Base-by-base conservation (phyloP, 1,139 yeast species). In the Pichia inconspicua region DNA sequence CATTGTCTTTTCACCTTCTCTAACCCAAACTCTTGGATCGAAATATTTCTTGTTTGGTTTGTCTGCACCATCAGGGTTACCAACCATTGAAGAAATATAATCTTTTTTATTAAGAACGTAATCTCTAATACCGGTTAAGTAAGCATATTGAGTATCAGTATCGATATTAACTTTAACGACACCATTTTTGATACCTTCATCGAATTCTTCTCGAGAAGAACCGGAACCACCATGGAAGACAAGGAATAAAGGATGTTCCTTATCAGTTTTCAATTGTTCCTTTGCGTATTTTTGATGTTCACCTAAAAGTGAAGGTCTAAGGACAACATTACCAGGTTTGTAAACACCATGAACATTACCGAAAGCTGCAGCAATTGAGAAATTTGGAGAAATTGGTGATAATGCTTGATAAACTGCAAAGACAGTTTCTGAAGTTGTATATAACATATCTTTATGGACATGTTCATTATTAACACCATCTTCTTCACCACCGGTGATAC, bases 161-260 rank as follows among this genome's bases (percentile, higher is more conserved):
- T 92, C 98, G 72, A 92, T 82, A 82, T 92, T 94, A 70, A 94
- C 98, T 85, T 92, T 92, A 68, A 90, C 96, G 63, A 90, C 97
- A 78, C 98, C 98, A 74, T 80, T 75, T 70, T 70, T 71, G 73
- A 92, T 92, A 68, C 90, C 98, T 61, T 82, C 81, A 75, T 86
- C 85, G 71, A 86, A 92, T 74, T 94, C 98, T 59, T 75, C 71
- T 74, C 85, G 95, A 60, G 94, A 66, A 48, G 98, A 94, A 72
- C 98, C 99, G 55, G 98, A 92, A 72, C 99, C 99, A 77, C 99
- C 99, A 80, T 92, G 99, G 97, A 92, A 92, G 60, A 92, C 99
- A 66, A 92, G 81, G 85, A 82, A 94, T 68, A 92, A 77, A 70
- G 98, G 98, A 72, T 79, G 77, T 61, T 73, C 69, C 58, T 72